phyloP scores from a whole-genome alignment of 1,284 basidiomycete genomes.

The Xerocomus minutiporus region DNA sequence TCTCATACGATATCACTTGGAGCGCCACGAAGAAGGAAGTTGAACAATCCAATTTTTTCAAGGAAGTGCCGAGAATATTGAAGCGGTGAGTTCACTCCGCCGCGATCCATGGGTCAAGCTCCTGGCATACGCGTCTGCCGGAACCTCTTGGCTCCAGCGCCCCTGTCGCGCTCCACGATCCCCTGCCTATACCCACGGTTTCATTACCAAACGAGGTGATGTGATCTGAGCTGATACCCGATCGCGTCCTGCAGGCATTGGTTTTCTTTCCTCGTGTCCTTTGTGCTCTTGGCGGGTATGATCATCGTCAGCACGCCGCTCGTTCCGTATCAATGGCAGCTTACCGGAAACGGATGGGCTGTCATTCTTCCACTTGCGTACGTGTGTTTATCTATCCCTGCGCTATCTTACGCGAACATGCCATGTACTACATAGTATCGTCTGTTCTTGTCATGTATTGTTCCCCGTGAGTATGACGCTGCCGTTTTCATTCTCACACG shows the following conservation, averaged over 20 bases:
- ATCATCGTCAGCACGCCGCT: conserved; percentile 52
- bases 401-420: conserved; percentile 3
- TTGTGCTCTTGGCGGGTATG: conserved; percentile 46
- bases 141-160: not conserved
- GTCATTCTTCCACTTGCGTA: conserved; percentile 65
- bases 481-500: conserved; percentile 5
- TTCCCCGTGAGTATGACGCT: conserved; percentile 51
- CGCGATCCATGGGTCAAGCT: conserved; percentile 20
- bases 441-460: conserved; percentile 58
- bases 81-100: conserved; percentile 47
- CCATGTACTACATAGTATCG: conserved; percentile 39
- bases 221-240: conserved; percentile 13
- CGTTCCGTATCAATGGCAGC: conserved; percentile 61
- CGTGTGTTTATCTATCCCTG: conserved; percentile 25
- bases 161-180: not conserved
- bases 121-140: no score
- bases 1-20: conserved; percentile 84
- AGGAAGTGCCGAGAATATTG: conserved; percentile 78
- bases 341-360: conserved; percentile 59
- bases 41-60: conserved; percentile 81
- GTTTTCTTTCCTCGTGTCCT: conserved; percentile 33
- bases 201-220: conserved; percentile 1
- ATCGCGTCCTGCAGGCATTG: conserved; percentile 26
- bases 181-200: not conserved
- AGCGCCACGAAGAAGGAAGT: conserved; percentile 77